Evolutionary conservation across 2,329 filamentous ascomycete species (phyloP), one percentile per base, ranked within the genome.

Genomic region (Raffaelea arxii): DNA sequence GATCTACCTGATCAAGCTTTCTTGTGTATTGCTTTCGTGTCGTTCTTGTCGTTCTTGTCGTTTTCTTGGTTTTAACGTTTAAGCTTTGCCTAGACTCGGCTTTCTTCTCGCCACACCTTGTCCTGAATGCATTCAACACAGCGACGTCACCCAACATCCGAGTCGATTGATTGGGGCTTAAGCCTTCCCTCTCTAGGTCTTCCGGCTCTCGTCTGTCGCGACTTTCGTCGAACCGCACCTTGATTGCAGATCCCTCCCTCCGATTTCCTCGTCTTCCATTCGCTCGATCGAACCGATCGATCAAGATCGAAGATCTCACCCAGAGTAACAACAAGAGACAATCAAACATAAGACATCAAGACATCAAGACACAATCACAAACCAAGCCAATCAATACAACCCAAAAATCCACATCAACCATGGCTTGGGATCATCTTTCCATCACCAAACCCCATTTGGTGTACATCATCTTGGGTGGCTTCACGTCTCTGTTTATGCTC

Each of bases 401-500:
- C 23, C 37, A 5, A 7, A 11, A 6, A 21, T 6, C 25, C 25
- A 14, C 41, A 9, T 25, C 50, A 46, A 61, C 56, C 53, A 89
- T 89, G 84, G 82, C 81, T 51, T 90, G 85, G 85, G 76, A 83
- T 41, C 84, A 90, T 56, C 75, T 91, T 45, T 81, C 82, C 51
- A 82, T 97, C 70, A 96, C 94, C 68, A 86, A 84, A 73, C 87
- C 92, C 59, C 92, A 98, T 74, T 67, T 97, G 86, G 92, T 94
- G 54, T 98, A 98, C 68, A 88, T 97, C 68, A 96, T 98, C 67
- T 74, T 98, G 47, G 92, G 92, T 59, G 92, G 91, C 64, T 98
- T 98, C 71, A 98, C 92, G 56, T 89, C 85, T 50, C 72, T 98
- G 58, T 98, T 98, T 71, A 98, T 98, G 92, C 74, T 98, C 50